Base-by-base conservation (phyloP, 306 rosid species). In the Cyamopsis tetragonoloba region DNA sequence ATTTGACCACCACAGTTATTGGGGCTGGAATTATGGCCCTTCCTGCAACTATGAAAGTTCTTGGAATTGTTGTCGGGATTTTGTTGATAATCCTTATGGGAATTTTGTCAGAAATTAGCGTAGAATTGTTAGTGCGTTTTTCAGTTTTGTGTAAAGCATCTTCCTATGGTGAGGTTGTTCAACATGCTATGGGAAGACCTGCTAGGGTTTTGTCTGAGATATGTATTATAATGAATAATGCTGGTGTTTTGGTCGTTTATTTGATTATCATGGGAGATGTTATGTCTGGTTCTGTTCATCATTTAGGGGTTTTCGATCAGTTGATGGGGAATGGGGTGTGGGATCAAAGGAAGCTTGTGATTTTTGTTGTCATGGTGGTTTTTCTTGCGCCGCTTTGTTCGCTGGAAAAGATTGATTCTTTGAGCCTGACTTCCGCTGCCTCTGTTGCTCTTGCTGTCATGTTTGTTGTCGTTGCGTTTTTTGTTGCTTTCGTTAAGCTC, bases 251-350 rank as follows among this genome's bases (percentile, higher is more conserved):
- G 85, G 85, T 93, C 3, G 97, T 90, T 75, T 93, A 93, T 62
- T 82, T 93, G 95, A 93, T 93, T 3, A 93, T 93, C 56, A 88
- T 93, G 88, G 97, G 99, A 28, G 99, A 93, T 82, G 99, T 93
- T 67, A 88, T 93, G 99, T 89, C 99, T 5, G 99, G 99, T 70
- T 89, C 97, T 1, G 66, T 75, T 58, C 91, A 68, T 68, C 98
- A 93, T 62, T 2, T 81, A 38, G 98, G 99, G 50, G 97, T 93
- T 67, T 90, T 93, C 11, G 97, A 93, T 77, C 99, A 93, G 59
- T 82, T 89, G 76, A 42, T 89, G 72, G 99, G 97, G 2, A 78
- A 79, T 47, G 99, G 99, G 31, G 51, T 82, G n/a, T 93, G 99
- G 99, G 97, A 93, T 79, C 91, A 90, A 8, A 85, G 97, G 13